phyloP scores from a whole-genome alignment of 2,329 filamentous ascomycete species.

The Fusarium nygamai region DNA sequence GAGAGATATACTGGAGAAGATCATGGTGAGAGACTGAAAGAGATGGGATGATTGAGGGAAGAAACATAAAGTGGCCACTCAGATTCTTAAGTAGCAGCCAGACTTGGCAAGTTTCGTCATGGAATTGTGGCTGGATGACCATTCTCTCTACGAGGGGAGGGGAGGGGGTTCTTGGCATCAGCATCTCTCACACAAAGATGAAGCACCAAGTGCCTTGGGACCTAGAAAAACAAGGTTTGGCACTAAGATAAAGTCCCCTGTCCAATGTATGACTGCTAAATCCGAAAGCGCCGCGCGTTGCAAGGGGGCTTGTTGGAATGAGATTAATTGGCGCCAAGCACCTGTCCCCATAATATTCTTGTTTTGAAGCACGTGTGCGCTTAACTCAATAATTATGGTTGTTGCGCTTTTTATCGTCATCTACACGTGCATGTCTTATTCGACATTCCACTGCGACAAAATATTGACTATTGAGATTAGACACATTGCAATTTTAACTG shows the following conservation, averaged over 20 bases:
- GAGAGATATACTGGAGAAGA: not conserved
- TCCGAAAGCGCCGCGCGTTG: slow-evolving; percentile 7
- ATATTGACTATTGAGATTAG: not conserved
- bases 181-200: slow-evolving; percentile 19
- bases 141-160: not conserved
- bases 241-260: not conserved
- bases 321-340: slow-evolving; percentile 11
- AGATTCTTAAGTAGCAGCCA: slow-evolving; percentile 9
- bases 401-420: not conserved
- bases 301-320: slow-evolving; percentile 18
- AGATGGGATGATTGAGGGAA: not conserved
- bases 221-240: not conserved
- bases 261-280: not conserved
- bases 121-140: slow-evolving; percentile 17
- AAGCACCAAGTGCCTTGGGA: slow-evolving; percentile 14
- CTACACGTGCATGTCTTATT: slow-evolving; percentile 9
- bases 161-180: slow-evolving; percentile 11
- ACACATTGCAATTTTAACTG: not conserved
- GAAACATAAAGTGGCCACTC: not conserved
- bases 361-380: slow-evolving; percentile 9
- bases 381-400: not conserved
- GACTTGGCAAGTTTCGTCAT: slow-evolving; percentile 13
- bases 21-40: not conserved
- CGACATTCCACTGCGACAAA: not conserved
- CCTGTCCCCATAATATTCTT: not conserved